These are phyloP conservation scores for Candida montana DNA, from an alignment of 805 yeast genomes.

Conservation along the genomic window DNA sequence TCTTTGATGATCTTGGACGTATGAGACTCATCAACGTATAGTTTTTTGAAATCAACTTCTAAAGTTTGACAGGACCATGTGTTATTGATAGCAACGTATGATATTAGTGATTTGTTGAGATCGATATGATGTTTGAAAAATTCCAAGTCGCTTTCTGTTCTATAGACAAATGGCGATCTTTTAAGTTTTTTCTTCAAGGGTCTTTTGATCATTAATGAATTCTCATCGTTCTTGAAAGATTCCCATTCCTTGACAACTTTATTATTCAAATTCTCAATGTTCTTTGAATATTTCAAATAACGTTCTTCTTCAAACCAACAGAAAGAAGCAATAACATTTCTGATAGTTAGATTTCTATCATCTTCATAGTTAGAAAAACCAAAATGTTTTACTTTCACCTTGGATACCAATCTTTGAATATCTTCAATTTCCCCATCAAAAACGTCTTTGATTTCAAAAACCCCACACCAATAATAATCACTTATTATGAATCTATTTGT, in stretches of 20 bases:
- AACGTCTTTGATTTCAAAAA: constrained; percentile 24
- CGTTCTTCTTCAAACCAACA: constrained; percentile 13
- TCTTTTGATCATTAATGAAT: neutral
- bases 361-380: constrained; percentile 20
- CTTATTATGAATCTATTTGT: constrained; percentile 22
- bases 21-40: constrained; percentile 15
- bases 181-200: constrained; percentile 7
- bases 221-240: constrained; percentile 8
- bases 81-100: constrained; percentile 20
- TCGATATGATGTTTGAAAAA: constrained; percentile 19
- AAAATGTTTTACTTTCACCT: constrained; percentile 23
- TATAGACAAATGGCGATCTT: constrained; percentile 14
- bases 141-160: constrained; percentile 15
- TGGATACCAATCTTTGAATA: constrained; percentile 17
- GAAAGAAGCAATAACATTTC: constrained; percentile 22
- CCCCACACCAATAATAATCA: constrained; percentile 25
- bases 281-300: neutral
- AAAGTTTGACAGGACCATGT: constrained; percentile 26
- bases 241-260: constrained; percentile 21
- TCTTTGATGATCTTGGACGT: neutral
- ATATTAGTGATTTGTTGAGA: constrained; percentile 11
- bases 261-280: constrained; percentile 12
- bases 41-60: constrained; percentile 15
- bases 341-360: constrained; percentile 15
- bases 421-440: constrained; percentile 23